Percentiles rank a stretch among this genome's conserved stretches.
Conservation (phyloP, 2,329 filamentous ascomycete species). For the Fulvia fulva region DNA sequence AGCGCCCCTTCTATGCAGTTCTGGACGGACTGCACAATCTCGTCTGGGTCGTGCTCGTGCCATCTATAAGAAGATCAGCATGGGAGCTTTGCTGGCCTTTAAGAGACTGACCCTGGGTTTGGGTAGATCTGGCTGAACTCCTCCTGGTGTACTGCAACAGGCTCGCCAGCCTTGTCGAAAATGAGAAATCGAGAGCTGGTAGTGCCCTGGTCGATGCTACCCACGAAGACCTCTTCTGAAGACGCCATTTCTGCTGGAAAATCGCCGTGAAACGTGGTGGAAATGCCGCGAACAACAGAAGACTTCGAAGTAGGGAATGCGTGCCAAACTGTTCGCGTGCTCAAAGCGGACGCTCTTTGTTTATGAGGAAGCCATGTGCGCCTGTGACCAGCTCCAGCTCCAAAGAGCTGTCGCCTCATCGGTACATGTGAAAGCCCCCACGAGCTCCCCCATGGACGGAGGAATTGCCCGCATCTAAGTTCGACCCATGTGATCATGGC, state of each 20-base stretch:
- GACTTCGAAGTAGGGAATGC: neutral
- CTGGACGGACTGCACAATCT: conserved; percentile 71
- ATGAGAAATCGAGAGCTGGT: conserved; percentile 88
- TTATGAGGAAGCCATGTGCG: conserved; percentile 6
- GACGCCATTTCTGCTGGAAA: conserved; percentile 20
- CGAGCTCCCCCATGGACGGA: conserved; percentile 5
- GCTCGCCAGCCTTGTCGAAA: conserved; percentile 74
- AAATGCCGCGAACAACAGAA: neutral
- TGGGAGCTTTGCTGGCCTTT: neutral
- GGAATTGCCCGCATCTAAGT: conserved; percentile 2
- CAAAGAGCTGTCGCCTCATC: conserved; percentile 11
- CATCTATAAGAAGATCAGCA: conserved; percentile 52
- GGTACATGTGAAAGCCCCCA: conserved; percentile 17
- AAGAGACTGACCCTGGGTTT: conserved; percentile 66
- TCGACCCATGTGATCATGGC: conserved; percentile 6
- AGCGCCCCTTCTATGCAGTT: conserved; percentile 75
- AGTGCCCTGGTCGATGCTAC: conserved; percentile 86
- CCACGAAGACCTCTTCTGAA: conserved; percentile 62
- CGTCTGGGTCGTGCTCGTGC: conserved; percentile 83
- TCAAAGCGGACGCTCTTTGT: conserved; percentile 7
- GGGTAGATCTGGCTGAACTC: conserved; percentile 84
- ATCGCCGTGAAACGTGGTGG: neutral
- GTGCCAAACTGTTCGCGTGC: conserved; percentile 3
- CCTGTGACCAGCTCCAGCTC: conserved; percentile 5
- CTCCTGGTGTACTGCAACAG: conserved; percentile 77